A percentile compares a stretch with the other conserved stretches of the same genome.
Conservation (phyloP, 2,329 filamentous ascomycete species). For the Didymella arachidicola region DNA sequence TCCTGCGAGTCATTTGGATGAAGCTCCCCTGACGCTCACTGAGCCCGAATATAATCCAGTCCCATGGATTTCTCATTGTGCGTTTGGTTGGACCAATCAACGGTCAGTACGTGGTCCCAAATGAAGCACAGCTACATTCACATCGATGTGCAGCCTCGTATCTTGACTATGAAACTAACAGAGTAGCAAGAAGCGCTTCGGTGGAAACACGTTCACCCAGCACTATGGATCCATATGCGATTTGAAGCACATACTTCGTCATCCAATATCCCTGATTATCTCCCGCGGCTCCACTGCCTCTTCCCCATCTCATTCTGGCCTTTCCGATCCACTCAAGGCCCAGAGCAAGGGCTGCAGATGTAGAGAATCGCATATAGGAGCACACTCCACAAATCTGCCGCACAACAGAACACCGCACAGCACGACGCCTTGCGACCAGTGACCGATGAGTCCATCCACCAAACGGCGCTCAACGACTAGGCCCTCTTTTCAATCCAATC, state of each 20-base stretch:
- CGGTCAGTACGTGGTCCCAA: constrained; percentile 39
- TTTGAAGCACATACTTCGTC: constrained; percentile 10
- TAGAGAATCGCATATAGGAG: constrained; percentile 11
- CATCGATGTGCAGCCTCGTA: constrained; percentile 21
- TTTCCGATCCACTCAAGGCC: constrained; percentile 3
- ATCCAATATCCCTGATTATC: constrained; percentile 23
- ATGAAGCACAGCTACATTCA: constrained; percentile 32
- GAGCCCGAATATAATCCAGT: constrained; percentile 1
- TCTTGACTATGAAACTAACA: not conserved
- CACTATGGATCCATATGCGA: constrained; percentile 11
- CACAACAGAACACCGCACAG: constrained; percentile 13
- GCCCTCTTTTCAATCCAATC: constrained; percentile 15
- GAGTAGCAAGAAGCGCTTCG: not conserved
- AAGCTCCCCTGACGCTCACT: constrained; percentile 16
- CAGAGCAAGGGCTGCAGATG: constrained; percentile 1
- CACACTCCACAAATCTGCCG: constrained; percentile 1
- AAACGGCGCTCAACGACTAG: constrained; percentile 33
- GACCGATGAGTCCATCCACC: constrained; percentile 34
- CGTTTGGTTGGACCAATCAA: constrained; percentile 37
- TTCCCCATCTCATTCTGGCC: constrained; percentile 16
- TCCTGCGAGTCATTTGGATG: constrained; percentile 14
- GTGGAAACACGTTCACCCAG: constrained; percentile 22
- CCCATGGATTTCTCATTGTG: constrained; percentile 24
- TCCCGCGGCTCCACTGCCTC: constrained; percentile 9
- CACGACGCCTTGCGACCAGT: constrained; percentile 25